Evolutionary conservation across 2,329 filamentous ascomycete genomes (phyloP).

Genomic region (Bipolaris victoriae): DNA sequence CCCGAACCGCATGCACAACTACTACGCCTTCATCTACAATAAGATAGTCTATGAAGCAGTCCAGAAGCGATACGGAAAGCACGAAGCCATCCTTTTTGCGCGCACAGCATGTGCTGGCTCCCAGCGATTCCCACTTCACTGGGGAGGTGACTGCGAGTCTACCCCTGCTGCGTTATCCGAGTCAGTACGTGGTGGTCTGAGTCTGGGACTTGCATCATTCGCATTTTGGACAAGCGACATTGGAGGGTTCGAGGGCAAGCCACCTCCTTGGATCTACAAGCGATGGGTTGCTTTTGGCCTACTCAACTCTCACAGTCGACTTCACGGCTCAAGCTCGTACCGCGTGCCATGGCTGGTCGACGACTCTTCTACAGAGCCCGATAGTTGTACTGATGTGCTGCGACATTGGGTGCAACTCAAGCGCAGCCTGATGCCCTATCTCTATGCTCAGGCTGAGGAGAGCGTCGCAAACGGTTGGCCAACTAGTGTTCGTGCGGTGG

Average conservation of each 20-base stretch:
- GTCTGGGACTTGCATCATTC: conserved; percentile 68
- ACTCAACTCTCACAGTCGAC: conserved; percentile 70
- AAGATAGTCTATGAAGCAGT: conserved; percentile 71
- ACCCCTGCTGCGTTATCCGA: conserved; percentile 77
- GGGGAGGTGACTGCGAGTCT: conserved; percentile 78
- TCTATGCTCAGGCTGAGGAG: conserved; percentile 60
- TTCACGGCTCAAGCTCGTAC: conserved; percentile 73
- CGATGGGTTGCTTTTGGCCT: conserved; percentile 79
- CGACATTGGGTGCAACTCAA: conserved; percentile 61
- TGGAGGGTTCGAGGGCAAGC: conserved; percentile 73
- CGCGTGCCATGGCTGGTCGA: conserved; percentile 78
- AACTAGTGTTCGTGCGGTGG: conserved; percentile 66
- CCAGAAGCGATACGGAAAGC: conserved; percentile 57
- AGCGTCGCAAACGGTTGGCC: conserved; percentile 63
- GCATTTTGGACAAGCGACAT: conserved; percentile 75
- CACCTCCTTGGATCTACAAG: conserved; percentile 73
- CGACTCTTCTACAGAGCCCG: conserved; percentile 59
- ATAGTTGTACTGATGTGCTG: conserved; percentile 61
- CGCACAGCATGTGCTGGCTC: conserved; percentile 70
- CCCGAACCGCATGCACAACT: conserved; percentile 75
- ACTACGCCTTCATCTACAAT: conserved; percentile 77
- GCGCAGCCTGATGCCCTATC: conserved; percentile 64
- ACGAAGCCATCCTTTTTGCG: conserved; percentile 70
- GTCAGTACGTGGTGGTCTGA: conserved; percentile 69
- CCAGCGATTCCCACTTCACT: conserved; percentile 68